Evolutionary conservation across 768 basidiomycete genomes (phyloP), one percentile per base, ranked within the genome.

Genomic region (Tylopilus intermedius): DNA sequence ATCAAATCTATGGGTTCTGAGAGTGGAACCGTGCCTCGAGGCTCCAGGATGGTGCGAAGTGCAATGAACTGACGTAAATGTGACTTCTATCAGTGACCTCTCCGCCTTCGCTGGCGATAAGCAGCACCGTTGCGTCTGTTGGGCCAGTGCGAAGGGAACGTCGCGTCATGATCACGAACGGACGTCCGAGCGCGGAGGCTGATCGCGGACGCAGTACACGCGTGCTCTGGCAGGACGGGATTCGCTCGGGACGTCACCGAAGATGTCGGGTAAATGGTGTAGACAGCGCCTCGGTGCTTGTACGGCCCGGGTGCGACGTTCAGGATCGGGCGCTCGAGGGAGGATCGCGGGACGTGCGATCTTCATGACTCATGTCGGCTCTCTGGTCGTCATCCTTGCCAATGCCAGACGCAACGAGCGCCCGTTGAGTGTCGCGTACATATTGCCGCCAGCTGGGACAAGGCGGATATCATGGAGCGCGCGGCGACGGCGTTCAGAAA

Each of bases 1-100:
- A 18, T 18, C 18, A 18, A 18, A 24, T 24, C 24, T 5, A 24
- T 30, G 30, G 30, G 11, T 30, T 47, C 56, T 58, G 35, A 21
- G 29, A 22, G 38, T 48, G 26, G 27, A 39, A 49, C 30, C 45
- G 43, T 55, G 56, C 56, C 57, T 58, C 57, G 57, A 59, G 56
- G 56, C 39, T 24, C 33, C 45, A 58, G 57, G 45, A 47, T 14
- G 57, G 22, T 5, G 35, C 35, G 40, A 18, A 14, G 29, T 24
- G 15, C 30, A 11, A 13, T 32, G 43, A 38, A 48, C 47, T 55
- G 58, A 58, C 56, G 56, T 58, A 58, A 58, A 8, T 30, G 7
- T 37, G 14, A 37, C 56, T 52, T 57, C 56, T 44, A 58, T 53
- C 50, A 15, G 33, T 33, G 33, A 11, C 5, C 13, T 37, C 13